phyloP scores from a whole-genome alignment of 352 stramenopile genomes.

The Globisporangium apiculatum region DNA sequence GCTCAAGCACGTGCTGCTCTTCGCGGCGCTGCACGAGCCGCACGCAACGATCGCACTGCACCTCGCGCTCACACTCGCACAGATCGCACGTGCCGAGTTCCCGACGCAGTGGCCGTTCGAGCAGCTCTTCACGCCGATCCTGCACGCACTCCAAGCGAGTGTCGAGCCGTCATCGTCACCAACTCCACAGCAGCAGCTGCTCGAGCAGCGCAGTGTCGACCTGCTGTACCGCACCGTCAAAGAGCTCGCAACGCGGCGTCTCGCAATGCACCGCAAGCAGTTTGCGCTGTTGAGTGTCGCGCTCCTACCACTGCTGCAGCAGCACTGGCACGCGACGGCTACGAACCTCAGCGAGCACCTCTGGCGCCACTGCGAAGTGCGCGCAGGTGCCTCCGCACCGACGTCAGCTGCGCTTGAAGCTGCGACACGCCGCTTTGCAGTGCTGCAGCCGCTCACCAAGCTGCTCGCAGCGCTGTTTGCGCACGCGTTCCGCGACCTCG shows the following conservation, averaged over 20 bases:
- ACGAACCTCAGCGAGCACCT: conserved; percentile 28
- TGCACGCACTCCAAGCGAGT: conserved; percentile 33
- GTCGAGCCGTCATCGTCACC: conserved; percentile 7
- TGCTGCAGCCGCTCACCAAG: conserved; percentile 53
- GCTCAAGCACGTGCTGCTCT: conserved; percentile 45
- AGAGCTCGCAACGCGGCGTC: conserved; percentile 63
- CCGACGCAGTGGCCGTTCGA: conserved; percentile 57
- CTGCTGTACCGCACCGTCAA: conserved; percentile 74
- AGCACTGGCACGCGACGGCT: conserved; percentile 43
- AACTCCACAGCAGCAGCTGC: conserved; percentile 10
- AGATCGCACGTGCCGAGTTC: conserved; percentile 72
- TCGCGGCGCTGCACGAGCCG: conserved; percentile 62
- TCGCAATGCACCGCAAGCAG: conserved; percentile 79
- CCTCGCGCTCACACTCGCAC: conserved; percentile 51
- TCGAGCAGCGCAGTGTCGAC: conserved; percentile 38
- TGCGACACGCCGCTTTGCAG: not conserved
- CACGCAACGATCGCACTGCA: conserved; percentile 48
- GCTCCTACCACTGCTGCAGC: conserved; percentile 46
- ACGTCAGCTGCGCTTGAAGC: conserved; percentile 20
- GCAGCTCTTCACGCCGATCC: conserved; percentile 54
- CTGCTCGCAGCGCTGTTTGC: conserved; percentile 62
- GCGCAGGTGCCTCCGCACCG: not conserved
- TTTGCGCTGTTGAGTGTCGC: conserved; percentile 68
- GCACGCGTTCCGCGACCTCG: conserved; percentile 64
- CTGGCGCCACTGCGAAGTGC: conserved; percentile 11